Percentiles rank a stretch among this genome's conserved stretches.
phyloP scores from a whole-genome alignment of 352 stramenopile genomes.

The Peronosclerospora sorghi region DNA sequence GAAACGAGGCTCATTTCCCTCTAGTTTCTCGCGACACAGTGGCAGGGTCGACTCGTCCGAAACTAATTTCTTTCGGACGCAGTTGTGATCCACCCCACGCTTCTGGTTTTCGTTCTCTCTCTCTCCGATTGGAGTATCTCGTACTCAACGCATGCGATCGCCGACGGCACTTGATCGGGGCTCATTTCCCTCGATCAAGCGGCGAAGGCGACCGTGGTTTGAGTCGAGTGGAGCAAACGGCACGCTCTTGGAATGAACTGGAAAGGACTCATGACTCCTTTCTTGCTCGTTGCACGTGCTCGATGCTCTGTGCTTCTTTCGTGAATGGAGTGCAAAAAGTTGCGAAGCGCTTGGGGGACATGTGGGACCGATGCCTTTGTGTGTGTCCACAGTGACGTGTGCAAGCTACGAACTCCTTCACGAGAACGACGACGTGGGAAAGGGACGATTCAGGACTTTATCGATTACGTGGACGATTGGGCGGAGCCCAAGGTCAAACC shows the following conservation, averaged over 20 bases:
- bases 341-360: too few relatives aligned
- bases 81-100: too few relatives aligned
- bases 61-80: slow-evolving; percentile 23
- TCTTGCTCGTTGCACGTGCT: slow-evolving; percentile 3
- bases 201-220: slow-evolving; percentile 12
- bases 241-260: slow-evolving; percentile 1
- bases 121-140: slow-evolving; percentile 2
- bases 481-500: slow-evolving; percentile 30
- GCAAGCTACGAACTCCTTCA: too few relatives aligned
- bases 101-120: neutral
- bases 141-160: slow-evolving; percentile 3
- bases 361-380: too few relatives aligned
- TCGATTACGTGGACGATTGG: slow-evolving; percentile 72
- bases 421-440: too few relatives aligned
- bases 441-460: slow-evolving; percentile 64
- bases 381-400: too few relatives aligned
- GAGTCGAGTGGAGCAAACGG: slow-evolving; percentile 4
- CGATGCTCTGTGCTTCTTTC: slow-evolving; percentile 6
- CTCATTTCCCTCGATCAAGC: slow-evolving; percentile 25
- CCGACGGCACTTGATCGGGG: slow-evolving; percentile 15
- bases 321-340: neutral
- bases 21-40: neutral
- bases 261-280: slow-evolving; percentile 27
- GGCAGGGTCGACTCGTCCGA: slow-evolving; percentile 2
- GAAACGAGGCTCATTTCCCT: slow-evolving; percentile 19